These are phyloP conservation scores for Phytophthora litchii DNA, from an alignment of 352 stramenopile species.

Conservation along the genomic window DNA sequence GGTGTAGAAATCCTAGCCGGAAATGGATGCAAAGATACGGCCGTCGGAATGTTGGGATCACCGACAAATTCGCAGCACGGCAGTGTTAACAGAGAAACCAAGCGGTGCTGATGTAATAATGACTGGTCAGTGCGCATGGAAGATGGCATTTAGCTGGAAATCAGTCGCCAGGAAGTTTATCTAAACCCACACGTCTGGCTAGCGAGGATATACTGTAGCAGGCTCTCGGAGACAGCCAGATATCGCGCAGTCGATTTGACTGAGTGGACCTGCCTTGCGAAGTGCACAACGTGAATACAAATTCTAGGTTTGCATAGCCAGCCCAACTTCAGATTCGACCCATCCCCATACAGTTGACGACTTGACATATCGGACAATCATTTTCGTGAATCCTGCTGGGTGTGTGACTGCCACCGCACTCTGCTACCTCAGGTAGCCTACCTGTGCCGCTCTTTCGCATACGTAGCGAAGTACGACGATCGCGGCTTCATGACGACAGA, in stretches of 20 bases:
- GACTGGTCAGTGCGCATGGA: too few species aligned
- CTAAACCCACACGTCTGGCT: too few species aligned
- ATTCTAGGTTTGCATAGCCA: constrained; percentile 1
- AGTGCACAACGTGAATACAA: too few species aligned
- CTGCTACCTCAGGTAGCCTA: not conserved
- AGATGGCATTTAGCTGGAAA: too few species aligned
- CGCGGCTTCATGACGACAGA: constrained; percentile 4
- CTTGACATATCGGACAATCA: not conserved
- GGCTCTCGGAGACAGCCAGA: too few species aligned
- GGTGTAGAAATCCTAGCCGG: too few species aligned
- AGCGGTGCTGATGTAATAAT: not conserved
- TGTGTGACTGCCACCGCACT: too few species aligned
- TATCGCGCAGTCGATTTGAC: too few species aligned
- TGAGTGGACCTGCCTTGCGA: too few species aligned
- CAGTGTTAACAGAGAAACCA: not conserved
- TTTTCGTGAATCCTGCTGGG: too few species aligned
- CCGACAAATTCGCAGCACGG: constrained; percentile 3
- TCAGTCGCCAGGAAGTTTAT: too few species aligned
- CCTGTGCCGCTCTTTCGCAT: constrained; percentile 9
- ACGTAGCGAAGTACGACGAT: not conserved
- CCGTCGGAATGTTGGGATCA: constrained; percentile 7
- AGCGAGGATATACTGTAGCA: too few species aligned
- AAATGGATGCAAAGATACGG: constrained; percentile 14
- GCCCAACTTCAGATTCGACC: constrained; percentile 25
- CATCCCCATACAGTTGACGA: not conserved